Conservation (phyloP, 768 basidiomycete genomes). For the Mycena kentingensis region DNA sequence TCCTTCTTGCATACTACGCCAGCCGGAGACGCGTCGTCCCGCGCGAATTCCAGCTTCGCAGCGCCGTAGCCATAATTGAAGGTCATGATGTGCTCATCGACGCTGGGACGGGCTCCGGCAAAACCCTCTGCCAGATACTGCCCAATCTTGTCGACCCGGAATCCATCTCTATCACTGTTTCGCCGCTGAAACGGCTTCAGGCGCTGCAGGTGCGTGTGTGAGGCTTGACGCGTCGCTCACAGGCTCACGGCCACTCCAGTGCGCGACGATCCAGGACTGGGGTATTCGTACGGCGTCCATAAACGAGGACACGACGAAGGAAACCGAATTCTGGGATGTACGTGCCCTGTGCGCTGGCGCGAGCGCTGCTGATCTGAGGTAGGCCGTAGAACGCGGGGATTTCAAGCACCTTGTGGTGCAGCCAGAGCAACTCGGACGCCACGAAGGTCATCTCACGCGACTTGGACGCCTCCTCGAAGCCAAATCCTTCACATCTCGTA, state of each 20-base stretch:
- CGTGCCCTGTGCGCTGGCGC: neutral
- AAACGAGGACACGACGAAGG: conserved; percentile 25
- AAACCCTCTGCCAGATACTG: conserved; percentile 31
- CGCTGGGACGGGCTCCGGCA: conserved; percentile 30
- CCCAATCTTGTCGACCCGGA: conserved; percentile 22
- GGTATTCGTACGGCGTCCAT: conserved; percentile 24
- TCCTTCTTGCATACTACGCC: conserved; percentile 12
- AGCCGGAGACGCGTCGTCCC: conserved; percentile 21
- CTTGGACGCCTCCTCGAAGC: conserved; percentile 17
- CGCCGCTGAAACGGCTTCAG: conserved; percentile 17
- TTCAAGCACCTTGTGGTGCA: conserved; percentile 21
- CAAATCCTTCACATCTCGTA: conserved; percentile 5
- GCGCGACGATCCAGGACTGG: conserved; percentile 6
- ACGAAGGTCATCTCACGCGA: conserved; percentile 22
- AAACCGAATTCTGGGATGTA: conserved; percentile 23
- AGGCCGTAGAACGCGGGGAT: conserved; percentile 12
- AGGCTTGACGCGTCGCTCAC: neutral
- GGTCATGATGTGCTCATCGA: conserved; percentile 24
- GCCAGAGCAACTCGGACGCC: conserved; percentile 21
- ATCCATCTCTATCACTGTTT: conserved; percentile 6
- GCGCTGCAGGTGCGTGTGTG: conserved; percentile 1
- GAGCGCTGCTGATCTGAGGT: neutral
- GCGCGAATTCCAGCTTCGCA: conserved; percentile 26
- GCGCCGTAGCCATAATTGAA: conserved; percentile 19
- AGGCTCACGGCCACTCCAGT: neutral